Evolutionary conservation across 2,329 filamentous ascomycete genomes (phyloP).

Genomic region (Pseudocercospora vitis): DNA sequence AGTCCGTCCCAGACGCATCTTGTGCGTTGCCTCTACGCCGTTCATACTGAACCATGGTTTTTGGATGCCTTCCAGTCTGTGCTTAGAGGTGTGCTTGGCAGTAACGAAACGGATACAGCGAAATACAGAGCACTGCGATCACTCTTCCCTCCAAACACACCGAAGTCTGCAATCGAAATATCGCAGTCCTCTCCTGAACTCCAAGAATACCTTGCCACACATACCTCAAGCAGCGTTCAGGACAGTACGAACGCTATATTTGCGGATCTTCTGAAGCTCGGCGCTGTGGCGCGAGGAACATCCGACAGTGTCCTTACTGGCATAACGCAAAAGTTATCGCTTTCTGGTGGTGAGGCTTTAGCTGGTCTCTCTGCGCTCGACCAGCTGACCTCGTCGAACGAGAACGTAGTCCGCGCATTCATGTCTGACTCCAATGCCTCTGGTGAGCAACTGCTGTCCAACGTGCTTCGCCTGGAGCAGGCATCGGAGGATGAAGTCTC

Average conservation of each 20-base stretch:
- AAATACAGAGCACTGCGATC: slow-evolving; percentile 30
- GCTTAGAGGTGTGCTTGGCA: slow-evolving; percentile 23
- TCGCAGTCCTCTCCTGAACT: slow-evolving; percentile 33
- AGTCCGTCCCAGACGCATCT: slow-evolving; percentile 70
- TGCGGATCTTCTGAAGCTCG: slow-evolving; percentile 25
- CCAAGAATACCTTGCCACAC: slow-evolving; percentile 15
- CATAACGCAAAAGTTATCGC: slow-evolving; percentile 42
- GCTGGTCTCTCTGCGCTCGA: slow-evolving; percentile 37
- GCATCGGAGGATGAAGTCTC: slow-evolving; percentile 54
- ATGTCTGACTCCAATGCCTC: slow-evolving; percentile 44
- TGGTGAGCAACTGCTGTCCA: slow-evolving; percentile 54
- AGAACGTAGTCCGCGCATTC: slow-evolving; percentile 47
- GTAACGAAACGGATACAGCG: slow-evolving; percentile 24
- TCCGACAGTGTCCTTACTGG: slow-evolving; percentile 41
- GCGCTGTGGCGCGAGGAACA: slow-evolving; percentile 39
- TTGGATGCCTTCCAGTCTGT: slow-evolving; percentile 30
- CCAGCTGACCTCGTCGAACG: slow-evolving; percentile 38
- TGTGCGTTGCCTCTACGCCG: slow-evolving; percentile 62
- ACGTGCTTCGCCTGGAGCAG: slow-evolving; percentile 55
- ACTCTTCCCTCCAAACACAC: slow-evolving; percentile 38
- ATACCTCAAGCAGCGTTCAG: background rate
- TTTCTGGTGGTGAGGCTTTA: slow-evolving; percentile 30
- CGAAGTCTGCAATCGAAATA: slow-evolving; percentile 39
- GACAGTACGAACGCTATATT: slow-evolving; percentile 13
- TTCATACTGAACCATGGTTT: slow-evolving; percentile 39